phyloP scores from a whole-genome alignment of 768 basidiomycete species.

The Mycena vulgaris region DNA sequence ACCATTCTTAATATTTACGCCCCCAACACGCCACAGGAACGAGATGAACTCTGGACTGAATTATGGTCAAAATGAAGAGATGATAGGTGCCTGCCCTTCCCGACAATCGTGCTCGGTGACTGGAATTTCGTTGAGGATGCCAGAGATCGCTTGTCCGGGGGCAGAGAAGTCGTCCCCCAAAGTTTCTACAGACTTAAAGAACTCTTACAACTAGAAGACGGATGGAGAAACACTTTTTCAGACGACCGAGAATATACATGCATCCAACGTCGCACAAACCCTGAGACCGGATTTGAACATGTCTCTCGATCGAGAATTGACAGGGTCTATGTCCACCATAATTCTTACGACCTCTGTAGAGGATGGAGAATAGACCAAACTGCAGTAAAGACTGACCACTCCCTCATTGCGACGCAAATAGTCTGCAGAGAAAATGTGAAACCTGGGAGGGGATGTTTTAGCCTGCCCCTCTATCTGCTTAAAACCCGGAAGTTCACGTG shows the following conservation, averaged over 20 bases:
- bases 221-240: slow-evolving; percentile 25
- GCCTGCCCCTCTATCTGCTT: not conserved
- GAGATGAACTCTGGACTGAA: not conserved
- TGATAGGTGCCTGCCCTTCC: not conserved
- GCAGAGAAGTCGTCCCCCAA: not conserved
- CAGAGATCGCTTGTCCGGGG: slow-evolving; percentile 34
- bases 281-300: not conserved
- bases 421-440: not conserved
- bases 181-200: slow-evolving; percentile 3
- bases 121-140: slow-evolving; percentile 46
- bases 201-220: slow-evolving; percentile 18
- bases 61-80: slow-evolving; percentile 8
- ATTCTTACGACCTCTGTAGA: not conserved
- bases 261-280: slow-evolving; percentile 4
- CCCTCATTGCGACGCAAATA: slow-evolving; percentile 4
- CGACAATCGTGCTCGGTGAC: slow-evolving; percentile 38
- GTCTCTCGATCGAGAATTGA: slow-evolving; percentile 19
- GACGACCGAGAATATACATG: slow-evolving; percentile 13
- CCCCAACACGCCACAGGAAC: not conserved
- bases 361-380: slow-evolving; percentile 22
- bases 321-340: slow-evolving; percentile 8
- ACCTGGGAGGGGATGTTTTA: not conserved
- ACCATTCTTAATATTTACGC: slow-evolving; percentile 20
- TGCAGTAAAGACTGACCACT: slow-evolving; percentile 27
- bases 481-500: not conserved